Evolutionary conservation across 202 grass and related monocot species (phyloP).

Genomic region (Saccharum hybrid): DNA sequence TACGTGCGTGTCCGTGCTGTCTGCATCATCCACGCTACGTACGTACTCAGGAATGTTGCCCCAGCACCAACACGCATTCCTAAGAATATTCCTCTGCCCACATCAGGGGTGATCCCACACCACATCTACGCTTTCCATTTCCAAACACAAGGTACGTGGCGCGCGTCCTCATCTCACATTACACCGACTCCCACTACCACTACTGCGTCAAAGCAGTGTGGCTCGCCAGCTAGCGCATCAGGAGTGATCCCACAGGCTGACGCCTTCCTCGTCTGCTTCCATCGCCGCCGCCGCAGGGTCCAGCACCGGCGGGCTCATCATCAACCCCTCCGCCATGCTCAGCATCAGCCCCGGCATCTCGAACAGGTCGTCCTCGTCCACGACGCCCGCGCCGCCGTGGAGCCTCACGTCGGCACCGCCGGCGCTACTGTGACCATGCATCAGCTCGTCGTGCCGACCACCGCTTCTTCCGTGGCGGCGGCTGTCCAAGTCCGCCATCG

Average conservation of each 20-base stretch:
- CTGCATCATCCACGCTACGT: too few species aligned
- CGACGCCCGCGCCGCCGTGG: not conserved
- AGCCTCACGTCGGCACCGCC: too few species aligned
- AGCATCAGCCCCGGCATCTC: slow-evolving; percentile 64
- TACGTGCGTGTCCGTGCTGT: too few species aligned
- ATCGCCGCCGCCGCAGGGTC: slow-evolving; percentile 20
- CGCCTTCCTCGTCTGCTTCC: slow-evolving; percentile 27
- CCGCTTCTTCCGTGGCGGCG: not conserved
- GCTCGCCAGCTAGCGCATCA: not conserved
- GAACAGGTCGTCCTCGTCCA: slow-evolving; percentile 75
- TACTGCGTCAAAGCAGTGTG: not conserved
- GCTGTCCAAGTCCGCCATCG: not conserved
- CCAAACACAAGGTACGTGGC: not conserved
- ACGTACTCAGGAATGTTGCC: not conserved
- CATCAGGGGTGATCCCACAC: too few species aligned
- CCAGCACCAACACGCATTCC: too few species aligned
- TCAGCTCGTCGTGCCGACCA: too few species aligned
- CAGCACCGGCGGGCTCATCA: slow-evolving; percentile 75
- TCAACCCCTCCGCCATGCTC: slow-evolving; percentile 81
- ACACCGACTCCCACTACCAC: slow-evolving; percentile 18
- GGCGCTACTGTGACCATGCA: not conserved
- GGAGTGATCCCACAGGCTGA: slow-evolving; percentile 45
- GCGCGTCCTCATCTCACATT: not conserved
- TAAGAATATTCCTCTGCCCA: too few species aligned
- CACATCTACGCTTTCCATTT: not conserved